These are phyloP conservation scores for Calonectria hongkongensis DNA, from an alignment of 2,329 filamentous ascomycete species.

Conservation along the genomic window DNA sequence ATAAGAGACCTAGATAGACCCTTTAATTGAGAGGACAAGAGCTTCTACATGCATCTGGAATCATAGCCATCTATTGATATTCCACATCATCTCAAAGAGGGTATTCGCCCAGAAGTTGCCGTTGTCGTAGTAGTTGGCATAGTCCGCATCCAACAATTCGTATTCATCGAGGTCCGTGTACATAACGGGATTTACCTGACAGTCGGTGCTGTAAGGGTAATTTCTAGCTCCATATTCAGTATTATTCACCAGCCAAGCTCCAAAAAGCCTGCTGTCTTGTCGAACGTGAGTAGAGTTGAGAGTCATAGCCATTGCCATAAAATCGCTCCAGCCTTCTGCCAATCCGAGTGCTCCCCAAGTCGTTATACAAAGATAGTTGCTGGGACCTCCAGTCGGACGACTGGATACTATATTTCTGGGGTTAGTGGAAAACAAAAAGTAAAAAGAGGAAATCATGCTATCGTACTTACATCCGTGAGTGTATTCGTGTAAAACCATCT, in stretches of 20 bases:
- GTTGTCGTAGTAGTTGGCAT: neutral
- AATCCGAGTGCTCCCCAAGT: neutral
- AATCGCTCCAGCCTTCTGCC: neutral
- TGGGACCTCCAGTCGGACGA: neutral
- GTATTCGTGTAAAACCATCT: neutral
- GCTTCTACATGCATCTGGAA: no score
- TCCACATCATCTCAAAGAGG: conserved; percentile 2
- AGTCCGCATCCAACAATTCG: neutral
- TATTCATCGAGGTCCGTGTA: neutral
- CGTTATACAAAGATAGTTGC: neutral
- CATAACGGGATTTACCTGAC: neutral
- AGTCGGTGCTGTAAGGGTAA: neutral
- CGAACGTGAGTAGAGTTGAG: neutral
- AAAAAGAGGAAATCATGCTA: neutral
- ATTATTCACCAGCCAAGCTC: neutral
- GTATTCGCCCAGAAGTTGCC: neutral
- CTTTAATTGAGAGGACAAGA: no score
- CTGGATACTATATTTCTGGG: neutral
- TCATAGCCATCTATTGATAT: no score
- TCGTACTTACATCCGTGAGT: neutral
- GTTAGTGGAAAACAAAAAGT: neutral
- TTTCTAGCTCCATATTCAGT: neutral
- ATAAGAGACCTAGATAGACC: no score
- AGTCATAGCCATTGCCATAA: neutral
- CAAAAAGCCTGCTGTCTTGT: neutral